These are phyloP conservation scores for Vitis amurensis DNA, from an alignment of 164 flowering plant species.

Conservation along the genomic window DNA sequence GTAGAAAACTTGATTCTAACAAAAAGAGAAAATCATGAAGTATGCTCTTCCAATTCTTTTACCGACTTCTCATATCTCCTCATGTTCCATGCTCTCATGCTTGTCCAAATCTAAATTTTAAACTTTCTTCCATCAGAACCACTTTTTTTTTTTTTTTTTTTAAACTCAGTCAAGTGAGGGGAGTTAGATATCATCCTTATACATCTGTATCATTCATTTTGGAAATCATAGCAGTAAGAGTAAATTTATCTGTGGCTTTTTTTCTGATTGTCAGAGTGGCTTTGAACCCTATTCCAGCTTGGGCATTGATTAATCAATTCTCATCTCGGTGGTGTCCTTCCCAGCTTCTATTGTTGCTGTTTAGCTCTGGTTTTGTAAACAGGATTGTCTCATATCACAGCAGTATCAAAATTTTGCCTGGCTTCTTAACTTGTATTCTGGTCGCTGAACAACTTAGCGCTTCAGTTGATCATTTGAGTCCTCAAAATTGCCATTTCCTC, in stretches of 20 bases:
- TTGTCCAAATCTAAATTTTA: background rate
- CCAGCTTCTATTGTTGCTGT: constrained; percentile 17
- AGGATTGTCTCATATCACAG: background rate
- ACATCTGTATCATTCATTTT: background rate
- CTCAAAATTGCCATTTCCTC: too few species aligned
- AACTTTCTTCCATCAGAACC: background rate
- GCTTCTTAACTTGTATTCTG: too few species aligned
- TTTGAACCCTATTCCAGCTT: constrained; percentile 76
- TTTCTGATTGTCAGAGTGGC: constrained; percentile 65
- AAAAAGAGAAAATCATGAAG: background rate
- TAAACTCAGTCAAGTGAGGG: background rate
- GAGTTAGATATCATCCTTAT: background rate
- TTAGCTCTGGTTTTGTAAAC: background rate
- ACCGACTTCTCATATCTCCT: background rate
- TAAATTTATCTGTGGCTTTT: constrained; percentile 22
- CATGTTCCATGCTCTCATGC: background rate
- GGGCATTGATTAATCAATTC: constrained; percentile 76
- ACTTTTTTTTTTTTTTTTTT: too few species aligned
- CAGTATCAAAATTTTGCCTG: constrained; percentile 7
- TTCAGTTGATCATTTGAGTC: too few species aligned
- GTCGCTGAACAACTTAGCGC: too few species aligned
- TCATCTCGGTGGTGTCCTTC: constrained; percentile 25
- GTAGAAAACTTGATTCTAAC: background rate
- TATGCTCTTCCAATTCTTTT: background rate
- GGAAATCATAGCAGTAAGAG: constrained; percentile 9